Percentiles rank a stretch among this genome's conserved stretches.
Evolutionary conservation across 768 basidiomycete species (phyloP).

Genomic region (Tulasnella sp.): DNA sequence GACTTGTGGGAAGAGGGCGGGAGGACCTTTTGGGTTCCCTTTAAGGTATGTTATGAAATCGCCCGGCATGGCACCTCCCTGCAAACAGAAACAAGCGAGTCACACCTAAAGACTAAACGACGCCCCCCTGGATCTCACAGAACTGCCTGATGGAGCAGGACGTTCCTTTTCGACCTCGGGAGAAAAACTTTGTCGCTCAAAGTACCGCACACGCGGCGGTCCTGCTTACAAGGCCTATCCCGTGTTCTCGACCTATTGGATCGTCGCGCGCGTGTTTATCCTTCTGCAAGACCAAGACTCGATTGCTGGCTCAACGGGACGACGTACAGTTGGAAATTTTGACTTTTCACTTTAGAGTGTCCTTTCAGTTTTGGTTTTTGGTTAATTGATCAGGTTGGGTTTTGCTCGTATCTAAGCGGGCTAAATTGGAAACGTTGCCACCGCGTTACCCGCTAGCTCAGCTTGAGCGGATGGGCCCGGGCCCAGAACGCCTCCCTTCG

Average conservation of each 20-base stretch:
- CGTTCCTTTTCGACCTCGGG: neutral
- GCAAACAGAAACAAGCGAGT: conserved; percentile 1
- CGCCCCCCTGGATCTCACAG: neutral
- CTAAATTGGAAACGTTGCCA: neutral
- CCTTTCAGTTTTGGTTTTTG: neutral
- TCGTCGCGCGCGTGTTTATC: neutral
- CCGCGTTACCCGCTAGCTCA: neutral
- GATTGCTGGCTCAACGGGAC: neutral
- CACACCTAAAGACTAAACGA: conserved; percentile 15
- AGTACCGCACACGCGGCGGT: neutral
- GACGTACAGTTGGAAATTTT: neutral
- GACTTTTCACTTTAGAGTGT: neutral
- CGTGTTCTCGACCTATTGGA: neutral
- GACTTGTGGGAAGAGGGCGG: neutral
- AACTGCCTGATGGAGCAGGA: neutral
- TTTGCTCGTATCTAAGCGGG: conserved; percentile 10
- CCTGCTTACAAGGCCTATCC: neutral
- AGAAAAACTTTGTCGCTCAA: neutral
- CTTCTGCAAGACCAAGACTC: conserved; percentile 2
- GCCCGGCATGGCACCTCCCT: neutral
- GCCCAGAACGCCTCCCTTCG: neutral
- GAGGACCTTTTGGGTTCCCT: neutral
- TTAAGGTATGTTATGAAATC: neutral
- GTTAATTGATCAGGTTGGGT: neutral
- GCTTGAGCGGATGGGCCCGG: neutral